Percentiles rank a stretch among this genome's conserved stretches.
phyloP scores from a whole-genome alignment of 495 filamentous ascomycete species.

The Delitschia confertaspora region DNA sequence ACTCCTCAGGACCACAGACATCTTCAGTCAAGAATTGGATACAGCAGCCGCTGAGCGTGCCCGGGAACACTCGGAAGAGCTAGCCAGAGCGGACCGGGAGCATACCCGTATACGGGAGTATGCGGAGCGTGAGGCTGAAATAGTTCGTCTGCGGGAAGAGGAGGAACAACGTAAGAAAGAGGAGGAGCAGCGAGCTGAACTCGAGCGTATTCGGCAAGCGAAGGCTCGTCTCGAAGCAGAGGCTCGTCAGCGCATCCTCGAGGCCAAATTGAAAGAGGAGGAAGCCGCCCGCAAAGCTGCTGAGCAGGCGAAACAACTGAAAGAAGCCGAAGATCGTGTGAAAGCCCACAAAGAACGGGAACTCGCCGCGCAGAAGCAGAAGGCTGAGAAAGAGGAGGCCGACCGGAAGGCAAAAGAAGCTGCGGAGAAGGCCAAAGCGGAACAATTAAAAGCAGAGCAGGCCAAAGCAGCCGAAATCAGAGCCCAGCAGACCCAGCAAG shows the following conservation, averaged over 20 bases:
- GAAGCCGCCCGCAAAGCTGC: slow-evolving; percentile 10
- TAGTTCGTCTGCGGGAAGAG: slow-evolving; percentile 21
- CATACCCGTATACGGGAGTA: slow-evolving; percentile 56
- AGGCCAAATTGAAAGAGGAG: slow-evolving; percentile 9
- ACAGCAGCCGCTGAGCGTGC: slow-evolving; percentile 5
- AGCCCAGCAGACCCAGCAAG: slow-evolving; percentile 1
- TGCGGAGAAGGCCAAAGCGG: slow-evolving; percentile 18
- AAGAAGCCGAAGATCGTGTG: slow-evolving; percentile 20
- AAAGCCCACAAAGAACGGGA: slow-evolving; percentile 22
- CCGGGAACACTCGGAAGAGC: slow-evolving; percentile 46
- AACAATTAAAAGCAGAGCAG: slow-evolving; percentile 9
- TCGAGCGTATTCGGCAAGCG: slow-evolving; percentile 19
- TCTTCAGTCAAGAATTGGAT: slow-evolving; percentile 16
- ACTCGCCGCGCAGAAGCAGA: slow-evolving; percentile 11
- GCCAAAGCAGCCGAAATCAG: slow-evolving; percentile 1
- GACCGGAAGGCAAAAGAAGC: slow-evolving; percentile 13
- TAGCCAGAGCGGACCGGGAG: slow-evolving; percentile 52
- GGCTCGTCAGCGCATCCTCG: slow-evolving; percentile 1
- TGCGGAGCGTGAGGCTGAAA: slow-evolving; percentile 38
- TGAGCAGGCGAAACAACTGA: slow-evolving; percentile 6
- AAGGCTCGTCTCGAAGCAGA: slow-evolving; percentile 14
- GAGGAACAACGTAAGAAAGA: slow-evolving; percentile 22
- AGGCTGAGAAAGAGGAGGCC: slow-evolving; percentile 2
- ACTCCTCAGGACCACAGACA: slow-evolving; percentile 23
- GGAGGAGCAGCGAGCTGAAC: slow-evolving; percentile 14